Evolutionary conservation across 2,329 filamentous ascomycete species (phyloP).

Genomic region (Harringtonia lauricola): DNA sequence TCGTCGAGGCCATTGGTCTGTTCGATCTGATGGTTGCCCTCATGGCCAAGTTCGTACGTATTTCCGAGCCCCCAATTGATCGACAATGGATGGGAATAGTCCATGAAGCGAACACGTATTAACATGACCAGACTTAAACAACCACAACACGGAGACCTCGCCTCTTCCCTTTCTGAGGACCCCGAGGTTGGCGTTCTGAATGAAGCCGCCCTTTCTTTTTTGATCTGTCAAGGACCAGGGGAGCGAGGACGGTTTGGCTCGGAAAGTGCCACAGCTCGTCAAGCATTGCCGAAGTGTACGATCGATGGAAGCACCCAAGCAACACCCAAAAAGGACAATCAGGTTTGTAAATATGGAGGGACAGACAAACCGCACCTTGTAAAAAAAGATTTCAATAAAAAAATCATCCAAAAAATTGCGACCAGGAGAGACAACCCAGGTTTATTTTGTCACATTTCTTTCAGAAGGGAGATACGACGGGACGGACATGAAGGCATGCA

Average conservation of each 20-base stretch:
- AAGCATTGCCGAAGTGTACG: slow-evolving; percentile 7
- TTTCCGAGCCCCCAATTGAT: neutral
- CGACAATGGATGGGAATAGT: neutral
- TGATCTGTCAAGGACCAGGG: neutral
- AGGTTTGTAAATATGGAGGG: slow-evolving; percentile 7
- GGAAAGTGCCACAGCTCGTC: slow-evolving; percentile 3
- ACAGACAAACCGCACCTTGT: slow-evolving; percentile 6
- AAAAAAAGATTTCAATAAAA: slow-evolving; percentile 6
- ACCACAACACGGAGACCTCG: slow-evolving; percentile 2
- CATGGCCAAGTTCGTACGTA: slow-evolving; percentile 79
- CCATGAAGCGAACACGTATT: no score
- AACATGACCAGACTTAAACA: slow-evolving; percentile 12
- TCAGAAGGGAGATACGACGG: no score
- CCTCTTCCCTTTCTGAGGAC: slow-evolving; percentile 9
- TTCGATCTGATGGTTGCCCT: slow-evolving; percentile 71
- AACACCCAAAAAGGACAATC: slow-evolving; percentile 2
- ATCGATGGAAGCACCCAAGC: slow-evolving; percentile 5
- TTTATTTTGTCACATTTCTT: neutral
- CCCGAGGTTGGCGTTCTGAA: slow-evolving; percentile 6
- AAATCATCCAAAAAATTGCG: slow-evolving; percentile 1
- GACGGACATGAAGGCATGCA: no score
- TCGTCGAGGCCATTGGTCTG: slow-evolving; percentile 51
- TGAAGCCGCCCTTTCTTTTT: slow-evolving; percentile 3
- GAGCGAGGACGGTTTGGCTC: neutral
- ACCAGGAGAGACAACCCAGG: neutral